A percentile compares a stretch with the other conserved stretches of the same genome.
Conservation (phyloP, 1,139 yeast species). For the Scheffersomyces illinoinensis region DNA sequence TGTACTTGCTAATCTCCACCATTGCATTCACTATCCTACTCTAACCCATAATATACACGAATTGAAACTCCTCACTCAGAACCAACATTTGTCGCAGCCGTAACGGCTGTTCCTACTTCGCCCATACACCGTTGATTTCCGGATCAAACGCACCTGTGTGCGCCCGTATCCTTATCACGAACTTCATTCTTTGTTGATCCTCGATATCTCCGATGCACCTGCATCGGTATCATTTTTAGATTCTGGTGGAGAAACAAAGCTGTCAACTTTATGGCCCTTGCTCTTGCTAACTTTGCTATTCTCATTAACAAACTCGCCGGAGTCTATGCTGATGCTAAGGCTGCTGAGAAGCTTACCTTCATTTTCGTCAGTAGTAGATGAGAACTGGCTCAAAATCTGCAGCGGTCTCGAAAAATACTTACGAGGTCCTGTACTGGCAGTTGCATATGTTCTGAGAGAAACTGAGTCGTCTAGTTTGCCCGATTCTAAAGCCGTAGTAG, state of each 20-base stretch:
- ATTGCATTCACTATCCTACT: not conserved
- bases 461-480: not conserved
- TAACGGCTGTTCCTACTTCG: not conserved
- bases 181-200: not conserved
- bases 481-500: not conserved
- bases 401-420: constrained; percentile 22
- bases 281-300: not conserved
- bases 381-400: constrained; percentile 27
- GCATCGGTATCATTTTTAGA: not conserved
- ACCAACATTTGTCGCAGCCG: not conserved
- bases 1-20: not conserved
- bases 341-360: constrained; percentile 8
- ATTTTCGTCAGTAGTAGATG: constrained; percentile 11
- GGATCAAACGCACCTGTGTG: not conserved
- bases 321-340: constrained; percentile 30
- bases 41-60: not conserved
- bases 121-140: not conserved
- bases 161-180: not conserved
- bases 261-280: not conserved
- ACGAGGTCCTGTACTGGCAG: not conserved
- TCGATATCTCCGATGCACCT: not conserved
- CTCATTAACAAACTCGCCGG: constrained; percentile 13
- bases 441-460: not conserved
- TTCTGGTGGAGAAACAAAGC: not conserved
- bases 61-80: not conserved